Evolutionary conservation across 2,329 filamentous ascomycete species (phyloP).

Genomic region (Microdochium trichocladiopsis): DNA sequence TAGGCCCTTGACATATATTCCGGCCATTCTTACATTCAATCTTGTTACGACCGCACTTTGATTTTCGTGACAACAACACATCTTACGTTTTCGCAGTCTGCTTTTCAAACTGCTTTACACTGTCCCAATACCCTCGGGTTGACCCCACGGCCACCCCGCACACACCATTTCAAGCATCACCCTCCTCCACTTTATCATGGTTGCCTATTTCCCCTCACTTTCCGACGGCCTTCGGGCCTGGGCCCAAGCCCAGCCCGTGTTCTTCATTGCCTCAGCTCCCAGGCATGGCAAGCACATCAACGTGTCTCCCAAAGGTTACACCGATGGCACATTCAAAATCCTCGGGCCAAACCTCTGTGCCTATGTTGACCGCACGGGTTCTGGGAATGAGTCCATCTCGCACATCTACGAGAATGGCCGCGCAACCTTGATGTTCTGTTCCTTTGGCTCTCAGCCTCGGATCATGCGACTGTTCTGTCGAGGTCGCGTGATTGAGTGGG

Average conservation of each 20-base stretch:
- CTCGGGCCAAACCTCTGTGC: slow-evolving; percentile 4
- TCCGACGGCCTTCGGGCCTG: slow-evolving; percentile 35
- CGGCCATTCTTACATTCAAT: too few relatives aligned
- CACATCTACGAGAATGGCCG: slow-evolving; percentile 53
- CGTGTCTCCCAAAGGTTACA: slow-evolving; percentile 44
- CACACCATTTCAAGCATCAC: not conserved
- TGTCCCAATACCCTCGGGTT: not conserved
- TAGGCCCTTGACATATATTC: too few relatives aligned
- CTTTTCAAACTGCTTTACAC: too few relatives aligned
- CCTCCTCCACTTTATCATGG: not conserved
- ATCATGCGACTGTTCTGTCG: slow-evolving; percentile 60
- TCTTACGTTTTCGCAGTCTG: too few relatives aligned
- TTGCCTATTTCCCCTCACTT: slow-evolving; percentile 25
- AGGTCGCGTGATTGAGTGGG: slow-evolving; percentile 52
- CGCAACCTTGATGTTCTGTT: slow-evolving; percentile 53
- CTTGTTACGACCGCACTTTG: too few relatives aligned
- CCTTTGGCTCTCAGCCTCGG: slow-evolving; percentile 50
- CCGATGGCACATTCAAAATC: slow-evolving; percentile 3
- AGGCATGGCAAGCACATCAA: slow-evolving; percentile 45
- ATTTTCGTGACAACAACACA: too few relatives aligned
- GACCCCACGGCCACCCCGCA: not conserved
- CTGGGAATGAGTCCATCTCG: slow-evolving; percentile 48
- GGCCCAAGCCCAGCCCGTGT: slow-evolving; percentile 43
- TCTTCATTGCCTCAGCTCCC: slow-evolving; percentile 50
- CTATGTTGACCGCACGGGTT: slow-evolving; percentile 49